These are phyloP conservation scores for Kwoniella dejecticola DNA, from an alignment of 768 basidiomycete species.

Conservation along the genomic window DNA sequence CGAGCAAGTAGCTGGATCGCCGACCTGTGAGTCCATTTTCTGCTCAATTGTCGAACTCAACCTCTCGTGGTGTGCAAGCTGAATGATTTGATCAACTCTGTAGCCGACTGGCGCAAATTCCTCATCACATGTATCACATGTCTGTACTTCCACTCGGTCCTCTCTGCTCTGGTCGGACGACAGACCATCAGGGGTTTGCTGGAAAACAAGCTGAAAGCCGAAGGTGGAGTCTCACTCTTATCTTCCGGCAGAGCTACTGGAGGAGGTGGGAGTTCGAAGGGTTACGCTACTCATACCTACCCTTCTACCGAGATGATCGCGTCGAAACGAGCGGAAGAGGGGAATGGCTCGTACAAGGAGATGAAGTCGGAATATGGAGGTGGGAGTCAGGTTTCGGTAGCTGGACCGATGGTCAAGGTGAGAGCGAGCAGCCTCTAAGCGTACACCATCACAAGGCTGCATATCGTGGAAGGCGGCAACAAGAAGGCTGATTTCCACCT, in stretches of 20 bases:
- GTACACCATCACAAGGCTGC: not conserved
- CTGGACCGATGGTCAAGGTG: slow-evolving; percentile 15
- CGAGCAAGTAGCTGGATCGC: not conserved
- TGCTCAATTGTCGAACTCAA: not conserved
- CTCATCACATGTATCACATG: slow-evolving; percentile 1
- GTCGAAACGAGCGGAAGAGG: slow-evolving; percentile 5
- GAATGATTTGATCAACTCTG: not conserved
- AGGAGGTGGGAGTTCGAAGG: not conserved
- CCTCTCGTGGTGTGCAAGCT: not conserved
- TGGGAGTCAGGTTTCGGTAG: slow-evolving; percentile 1
- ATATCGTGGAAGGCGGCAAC: too few species aligned
- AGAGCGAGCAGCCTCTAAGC: not conserved
- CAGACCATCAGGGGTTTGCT: slow-evolving; percentile 14
- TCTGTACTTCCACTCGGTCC: slow-evolving; percentile 14
- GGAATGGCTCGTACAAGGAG: not conserved
- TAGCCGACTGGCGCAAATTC: slow-evolving; percentile 14
- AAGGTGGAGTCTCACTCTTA: not conserved
- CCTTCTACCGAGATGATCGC: not conserved
- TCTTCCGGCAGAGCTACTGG: not conserved
- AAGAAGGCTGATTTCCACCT: too few species aligned
- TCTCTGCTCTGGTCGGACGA: slow-evolving; percentile 6
- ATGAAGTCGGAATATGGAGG: slow-evolving; percentile 1
- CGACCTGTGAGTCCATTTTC: slow-evolving; percentile 3
- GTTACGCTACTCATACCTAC: not conserved
- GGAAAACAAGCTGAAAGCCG: not conserved